Base-by-base conservation (phyloP, 1,139 yeast species). In the Yamadazyma songkhlaensis region DNA sequence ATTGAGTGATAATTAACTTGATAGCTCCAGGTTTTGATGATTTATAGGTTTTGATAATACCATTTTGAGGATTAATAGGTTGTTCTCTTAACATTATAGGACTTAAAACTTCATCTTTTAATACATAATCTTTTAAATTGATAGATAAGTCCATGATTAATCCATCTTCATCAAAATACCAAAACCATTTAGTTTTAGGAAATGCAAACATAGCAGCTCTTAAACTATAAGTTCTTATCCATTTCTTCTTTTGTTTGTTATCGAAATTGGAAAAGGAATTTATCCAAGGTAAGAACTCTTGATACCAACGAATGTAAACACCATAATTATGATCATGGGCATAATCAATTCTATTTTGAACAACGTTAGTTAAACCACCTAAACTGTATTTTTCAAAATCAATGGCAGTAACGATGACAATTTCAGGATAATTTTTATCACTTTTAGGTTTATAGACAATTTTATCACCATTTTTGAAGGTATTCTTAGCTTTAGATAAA, bases 131-230 rank as follows among this genome's bases (percentile, higher is more conserved):
- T 27, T 74, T 64, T 30, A 88, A 51, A 43, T 83, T 76, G 28
- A 79, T 66, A 36, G 75, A 73, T 42, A 76, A 63, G 41, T 85
- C 75, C 85, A 83, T 81, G 40, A 89, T 77, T 38, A 85, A 58
- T 0, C 87, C 77, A 50, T 81, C 81, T 53, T 87, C 82, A 55
- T 85, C 95, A 34, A 89, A 55, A 53, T 80, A 89, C 89, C 96
- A 84, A 51, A 87, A 82, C 72, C 87, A 84, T 53, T 84, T 78
- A 6, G 95, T 83, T 31, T 80, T 65, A 1, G 96, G 96, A 64
- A 87, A 86, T 0, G 95, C 90, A 58, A 78, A 78, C 81, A 87
- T 78, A 7, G 96, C 96, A 10, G 90, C 90, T 46, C 94, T 72
- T 55, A 84, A 55, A 29, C 79, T 59, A 42, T 73, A 70, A 27